Evolutionary conservation across 129 eudicot genomes (phyloP).

Genomic region (Artemisia argyi): DNA sequence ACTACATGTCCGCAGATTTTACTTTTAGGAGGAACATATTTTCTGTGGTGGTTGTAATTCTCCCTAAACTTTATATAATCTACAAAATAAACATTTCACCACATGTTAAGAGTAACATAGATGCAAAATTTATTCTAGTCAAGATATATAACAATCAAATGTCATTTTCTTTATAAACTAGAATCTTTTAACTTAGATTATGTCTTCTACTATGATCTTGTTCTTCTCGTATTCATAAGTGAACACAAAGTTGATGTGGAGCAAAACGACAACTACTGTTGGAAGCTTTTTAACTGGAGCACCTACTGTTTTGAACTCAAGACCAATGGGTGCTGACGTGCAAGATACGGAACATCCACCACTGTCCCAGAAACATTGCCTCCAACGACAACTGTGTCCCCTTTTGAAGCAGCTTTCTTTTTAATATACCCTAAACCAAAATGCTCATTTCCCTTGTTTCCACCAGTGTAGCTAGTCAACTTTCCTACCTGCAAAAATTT

Average conservation of each 20-base stretch:
- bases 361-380: conserved; percentile 45
- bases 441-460: conserved; percentile 47
- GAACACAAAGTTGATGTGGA: no score
- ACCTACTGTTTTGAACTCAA: conserved; percentile 30
- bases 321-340: conserved; percentile 44
- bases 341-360: conserved; percentile 66
- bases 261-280: no score
- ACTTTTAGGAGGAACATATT: no score
- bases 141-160: background rate
- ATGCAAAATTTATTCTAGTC: background rate
- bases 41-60: no score
- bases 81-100: no score
- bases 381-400: conserved; percentile 59
- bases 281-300: background rate
- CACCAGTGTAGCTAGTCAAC: conserved; percentile 67
- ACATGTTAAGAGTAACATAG: no score
- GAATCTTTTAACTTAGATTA: no score
- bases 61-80: no score
- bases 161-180: background rate
- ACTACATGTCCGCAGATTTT: no score
- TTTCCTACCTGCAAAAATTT: conserved; percentile 64
- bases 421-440: conserved; percentile 88
- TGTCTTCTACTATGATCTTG: no score
- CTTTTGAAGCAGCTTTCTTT: conserved; percentile 60
- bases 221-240: no score